phyloP scores from a whole-genome alignment of 768 basidiomycete species.

The Symmetrospora coprosmae region DNA sequence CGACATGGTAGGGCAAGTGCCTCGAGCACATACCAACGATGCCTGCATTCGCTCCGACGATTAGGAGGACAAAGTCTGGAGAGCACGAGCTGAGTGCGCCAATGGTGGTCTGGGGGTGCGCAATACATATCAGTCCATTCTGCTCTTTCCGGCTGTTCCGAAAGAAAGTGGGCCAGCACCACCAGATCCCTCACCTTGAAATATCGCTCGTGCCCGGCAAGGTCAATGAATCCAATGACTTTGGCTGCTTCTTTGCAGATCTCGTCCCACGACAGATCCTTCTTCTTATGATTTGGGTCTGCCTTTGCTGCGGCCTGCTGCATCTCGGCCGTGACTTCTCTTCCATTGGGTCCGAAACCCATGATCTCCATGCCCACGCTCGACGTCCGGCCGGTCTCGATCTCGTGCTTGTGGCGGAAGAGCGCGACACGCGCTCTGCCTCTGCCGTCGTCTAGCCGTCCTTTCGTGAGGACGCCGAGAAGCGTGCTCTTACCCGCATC shows the following conservation, averaged over 20 bases:
- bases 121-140: slow-evolving; percentile 8
- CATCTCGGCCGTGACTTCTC: slow-evolving; percentile 14
- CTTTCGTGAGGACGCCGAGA: slow-evolving; percentile 85
- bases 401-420: slow-evolving; percentile 93
- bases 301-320: neutral
- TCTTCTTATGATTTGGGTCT: slow-evolving; percentile 37
- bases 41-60: slow-evolving; percentile 83
- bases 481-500: slow-evolving; percentile 85
- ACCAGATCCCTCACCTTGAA: slow-evolving; percentile 41
- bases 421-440: slow-evolving; percentile 54
- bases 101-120: slow-evolving; percentile 58
- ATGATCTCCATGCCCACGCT: slow-evolving; percentile 90
- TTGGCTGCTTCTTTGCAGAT: slow-evolving; percentile 78
- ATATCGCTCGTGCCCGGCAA: slow-evolving; percentile 91
- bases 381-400: slow-evolving; percentile 77
- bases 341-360: slow-evolving; percentile 23
- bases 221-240: slow-evolving; percentile 85
- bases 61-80: slow-evolving; percentile 67
- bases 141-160: neutral
- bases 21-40: slow-evolving; percentile 40
- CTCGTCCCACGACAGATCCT: slow-evolving; percentile 91
- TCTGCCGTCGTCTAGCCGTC: slow-evolving; percentile 40
- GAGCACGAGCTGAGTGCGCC: slow-evolving; percentile 90
- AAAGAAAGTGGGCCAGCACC: neutral
- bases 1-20: neutral